Base-by-base conservation (phyloP, 2,329 filamentous ascomycete species). In the Cladophialophora immunda region DNA sequence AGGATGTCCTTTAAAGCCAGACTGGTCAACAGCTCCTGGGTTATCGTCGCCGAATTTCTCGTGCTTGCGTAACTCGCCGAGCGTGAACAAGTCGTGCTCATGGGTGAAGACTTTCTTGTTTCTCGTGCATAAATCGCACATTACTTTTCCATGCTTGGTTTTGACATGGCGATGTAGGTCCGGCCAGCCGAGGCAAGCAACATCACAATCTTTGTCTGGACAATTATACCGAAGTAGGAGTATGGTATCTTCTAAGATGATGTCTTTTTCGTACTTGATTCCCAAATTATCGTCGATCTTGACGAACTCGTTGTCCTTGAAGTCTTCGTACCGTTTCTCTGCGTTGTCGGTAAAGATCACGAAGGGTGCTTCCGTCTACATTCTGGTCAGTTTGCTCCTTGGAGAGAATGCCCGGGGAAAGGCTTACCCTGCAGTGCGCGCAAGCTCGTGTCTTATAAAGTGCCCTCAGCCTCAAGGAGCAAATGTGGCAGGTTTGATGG, bases 41-140 rank as follows among this genome's bases (percentile, higher is more conserved):
- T 90, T 90, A 77, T 98, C 92, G 75, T 99, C 95, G 65, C 95
- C 95, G 70, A 90, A 89, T 69, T 88, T 91, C 85, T 98, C 96
- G 78, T 99, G 95, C 74, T 88, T 91, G 72, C 92, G 89, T 58
- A 98, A 83, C 72, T 94, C 92, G 70, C 89, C 87, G 68, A 89
- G 86, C 0, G 92, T 90, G 78, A 97, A 98, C 1, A 99, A 85
- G 70, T 96, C 92, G 77, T 99, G 95, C 79, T 99, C 95, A 80
- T 99, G 95, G 0, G 95, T 97, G 74, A 99, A 99, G 36, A 97
- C 93, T 76, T 97, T 97, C 81, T 99, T 99, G 82, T 97, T 94
- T 67, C 93, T 85, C 6, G 94, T 92, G 79, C 94, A 97, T 11
- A 97, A 84, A 78, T 97, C 93, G 79, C 92, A 69, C 58, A 65